Base-by-base conservation (phyloP, 768 basidiomycete genomes). In the Lentinula sp. region DNA sequence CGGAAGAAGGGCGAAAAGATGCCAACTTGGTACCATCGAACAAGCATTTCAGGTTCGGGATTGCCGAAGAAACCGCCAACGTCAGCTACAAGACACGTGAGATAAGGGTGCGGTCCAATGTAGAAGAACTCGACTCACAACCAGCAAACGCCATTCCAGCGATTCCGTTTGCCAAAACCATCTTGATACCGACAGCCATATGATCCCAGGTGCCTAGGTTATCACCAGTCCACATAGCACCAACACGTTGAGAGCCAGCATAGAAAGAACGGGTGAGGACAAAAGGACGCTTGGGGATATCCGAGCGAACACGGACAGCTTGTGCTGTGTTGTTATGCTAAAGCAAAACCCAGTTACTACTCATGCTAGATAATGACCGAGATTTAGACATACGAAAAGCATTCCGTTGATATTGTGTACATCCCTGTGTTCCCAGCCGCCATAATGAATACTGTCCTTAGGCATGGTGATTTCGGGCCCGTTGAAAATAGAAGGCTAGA, bases 11-110 rank as follows among this genome's bases (percentile, higher is more conserved):
- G 96, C 57, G 88, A 87, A 74, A 98, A 96, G 1, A 86, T 84
- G 28, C 97, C 97, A 54, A 96, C 91, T 75, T 91, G 93, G 66
- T 99, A 98, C 95, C 96, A 99, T 52, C 97, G 82, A 8, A 95
- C 88, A 37, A 99, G 85, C 86, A 98, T 93, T 69, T 98, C 97
- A 0, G 89, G 82, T 49, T 89, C 86, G 0, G 97, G 95, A 72
- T 98, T 95, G 16, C 96, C 95, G 69, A 98, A 98, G 87, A 98
- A 99, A 15, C 97, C 97, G 18, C 97, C 96, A 57, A 98, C 95
- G 68, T 99, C 97, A 63, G 97, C 96, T 98, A 65, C 31, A 56
- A 43, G 39, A 51, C 59, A 28, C 55, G 54, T 62, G 16, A 62
- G 52, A 50, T 18, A 60, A 23, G 63, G 50, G 42, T 40, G 32